Evolutionary conservation across 192 early-diverging fungal genomes (phyloP), one percentile per base, ranked within the genome.

Genomic region (Backusella australiensis): DNA sequence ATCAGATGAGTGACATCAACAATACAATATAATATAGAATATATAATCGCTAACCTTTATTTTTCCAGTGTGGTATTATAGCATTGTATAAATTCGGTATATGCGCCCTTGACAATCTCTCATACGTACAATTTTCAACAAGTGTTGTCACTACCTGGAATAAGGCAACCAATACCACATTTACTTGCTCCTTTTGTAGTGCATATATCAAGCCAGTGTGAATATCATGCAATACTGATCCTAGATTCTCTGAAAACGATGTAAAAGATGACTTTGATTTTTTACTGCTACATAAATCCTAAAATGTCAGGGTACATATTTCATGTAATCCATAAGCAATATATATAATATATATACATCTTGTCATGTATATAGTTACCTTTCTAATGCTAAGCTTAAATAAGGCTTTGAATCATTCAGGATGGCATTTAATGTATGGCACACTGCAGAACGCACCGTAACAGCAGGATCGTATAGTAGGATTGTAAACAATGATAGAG

Each of bases 341-440:
- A 59, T 63, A n/a, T n/a, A n/a, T n/a, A n/a, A n/a, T n/a, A n/a
- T n/a, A n/a, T n/a, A 56, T 11, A 17, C 34, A 36, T 7, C 4
- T 36, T 32, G 1, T 23, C 19, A 29, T 6, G n/a, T 36, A 26
- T 65, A 15, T 26, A 6, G 17, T 44, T 71, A 84, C 76, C 85
- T 83, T 76, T 88, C 89, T 39, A 83, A 84, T 29, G 89, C 87
- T 76, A 86, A 80, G 4, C 82, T 78, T 36, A 90, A 65, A 78
- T 87, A 90, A 41, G 86, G 84, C 35, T 86, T 90, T 1, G 87
- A 85, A 6, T 74, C 80, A 77, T 87, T 83, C 8, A 90, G 42
- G 46, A 90, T 85, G 34, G 84, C 75, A 1, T 68, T 75, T 6
- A 90, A 75, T 0, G 79, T 74, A 21, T 85, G 80, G 41, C 86